A percentile compares a stretch with the other conserved stretches of the same genome.
Conservation (phyloP, 805 yeast species). For the Pichia nakasei region DNA sequence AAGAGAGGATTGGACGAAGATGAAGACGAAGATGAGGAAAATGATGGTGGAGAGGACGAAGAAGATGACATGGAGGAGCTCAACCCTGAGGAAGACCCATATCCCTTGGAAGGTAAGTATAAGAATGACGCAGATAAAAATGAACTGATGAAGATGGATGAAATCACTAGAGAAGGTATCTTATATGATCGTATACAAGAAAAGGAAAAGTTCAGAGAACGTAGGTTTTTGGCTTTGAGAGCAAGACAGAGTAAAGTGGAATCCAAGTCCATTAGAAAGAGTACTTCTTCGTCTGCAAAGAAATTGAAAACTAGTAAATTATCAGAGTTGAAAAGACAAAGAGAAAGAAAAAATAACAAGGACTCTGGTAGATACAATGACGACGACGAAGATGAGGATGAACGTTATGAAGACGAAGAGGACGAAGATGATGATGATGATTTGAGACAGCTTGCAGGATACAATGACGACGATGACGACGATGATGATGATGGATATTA, state of each 20-base stretch:
- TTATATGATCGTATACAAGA: constrained; percentile 90
- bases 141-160: constrained; percentile 64
- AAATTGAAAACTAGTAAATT: constrained; percentile 27
- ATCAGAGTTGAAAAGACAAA: constrained; percentile 29
- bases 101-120: constrained; percentile 89
- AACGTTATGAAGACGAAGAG: constrained; percentile 28
- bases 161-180: constrained; percentile 84
- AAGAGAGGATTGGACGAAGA: constrained; percentile 21
- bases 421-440: constrained; percentile 32
- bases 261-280: constrained; percentile 25
- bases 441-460: constrained; percentile 30
- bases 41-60: constrained; percentile 20
- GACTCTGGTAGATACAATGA: constrained; percentile 7
- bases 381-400: constrained; percentile 26
- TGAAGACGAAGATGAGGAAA: constrained; percentile 25
- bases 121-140: constrained; percentile 73
- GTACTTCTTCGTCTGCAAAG: constrained; percentile 16
- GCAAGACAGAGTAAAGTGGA: constrained; percentile 46
- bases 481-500: constrained; percentile 25
- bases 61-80: constrained; percentile 23
- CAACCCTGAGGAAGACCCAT: constrained; percentile 48
- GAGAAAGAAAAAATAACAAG: constrained; percentile 24
- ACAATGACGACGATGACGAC: constrained; percentile 31
- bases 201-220: constrained; percentile 80
- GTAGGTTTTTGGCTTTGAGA: constrained; percentile 75